These are phyloP conservation scores for Bifiguratus adelaidae DNA, from an alignment of 192 early-diverging fungal genomes.

Conservation along the genomic window DNA sequence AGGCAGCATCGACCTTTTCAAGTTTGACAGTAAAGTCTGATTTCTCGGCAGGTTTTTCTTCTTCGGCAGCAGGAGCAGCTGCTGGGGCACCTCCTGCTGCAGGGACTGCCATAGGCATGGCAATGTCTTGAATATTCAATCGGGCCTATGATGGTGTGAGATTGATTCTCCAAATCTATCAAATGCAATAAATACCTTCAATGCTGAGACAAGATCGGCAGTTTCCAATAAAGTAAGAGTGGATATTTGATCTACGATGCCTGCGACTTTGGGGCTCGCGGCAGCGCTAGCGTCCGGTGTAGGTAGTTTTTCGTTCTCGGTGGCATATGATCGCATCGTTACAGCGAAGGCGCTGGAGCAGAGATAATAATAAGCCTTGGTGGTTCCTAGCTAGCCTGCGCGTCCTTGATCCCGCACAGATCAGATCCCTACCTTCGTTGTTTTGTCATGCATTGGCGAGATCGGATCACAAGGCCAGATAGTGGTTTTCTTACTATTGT, in stretches of 20 bases:
- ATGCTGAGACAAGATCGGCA: constrained; percentile 73
- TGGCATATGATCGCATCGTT: no score
- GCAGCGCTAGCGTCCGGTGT: constrained; percentile 46
- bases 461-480: no score
- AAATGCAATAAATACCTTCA: constrained; percentile 58
- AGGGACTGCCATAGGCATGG: constrained; percentile 67
- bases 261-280: constrained; percentile 56
- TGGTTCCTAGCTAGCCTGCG: no score
- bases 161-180: neutral
- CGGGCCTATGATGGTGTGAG: constrained; percentile 36
- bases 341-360: no score
- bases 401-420: no score
- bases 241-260: constrained; percentile 89
- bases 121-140: constrained; percentile 89
- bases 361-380: no score
- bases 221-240: constrained; percentile 87
- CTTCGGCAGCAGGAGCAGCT: constrained; percentile 56
- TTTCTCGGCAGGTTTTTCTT: constrained; percentile 88
- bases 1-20: constrained; percentile 85
- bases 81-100: constrained; percentile 46
- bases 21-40: constrained; percentile 93
- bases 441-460: no score
- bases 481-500: no score
- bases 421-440: no score
- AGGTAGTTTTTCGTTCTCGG: constrained; percentile 39